A percentile compares a stretch with the other conserved stretches of the same genome.
Conservation (phyloP, 768 basidiomycete genomes). For the Boletus reticulatus region DNA sequence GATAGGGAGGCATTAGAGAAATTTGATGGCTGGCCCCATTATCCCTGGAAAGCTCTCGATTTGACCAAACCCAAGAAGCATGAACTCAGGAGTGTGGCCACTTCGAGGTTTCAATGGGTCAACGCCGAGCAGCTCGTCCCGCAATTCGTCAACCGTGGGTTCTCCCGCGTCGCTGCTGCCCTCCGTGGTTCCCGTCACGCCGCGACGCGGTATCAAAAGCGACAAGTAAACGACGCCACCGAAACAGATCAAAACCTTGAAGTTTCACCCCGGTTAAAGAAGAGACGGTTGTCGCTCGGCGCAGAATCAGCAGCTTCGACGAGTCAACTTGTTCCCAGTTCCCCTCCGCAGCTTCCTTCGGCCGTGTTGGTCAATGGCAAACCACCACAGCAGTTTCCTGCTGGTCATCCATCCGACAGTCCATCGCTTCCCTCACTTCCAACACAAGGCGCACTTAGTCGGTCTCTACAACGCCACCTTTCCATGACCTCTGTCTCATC, state of each 20-base stretch:
- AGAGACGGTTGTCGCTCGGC: constrained; percentile 19
- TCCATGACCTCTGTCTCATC: constrained; percentile 20
- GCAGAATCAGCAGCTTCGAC: constrained; percentile 1
- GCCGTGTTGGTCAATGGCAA: constrained; percentile 26
- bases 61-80: constrained; percentile 26
- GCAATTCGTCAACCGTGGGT: constrained; percentile 22
- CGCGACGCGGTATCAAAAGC: constrained; percentile 20
- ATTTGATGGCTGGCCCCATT: constrained; percentile 23
- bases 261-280: constrained; percentile 25
- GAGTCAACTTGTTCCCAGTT: constrained; percentile 1
- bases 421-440: neutral
- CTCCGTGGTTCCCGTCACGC: constrained; percentile 7
- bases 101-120: constrained; percentile 28
- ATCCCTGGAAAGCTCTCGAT: constrained; percentile 28
- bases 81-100: constrained; percentile 25
- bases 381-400: constrained; percentile 31
- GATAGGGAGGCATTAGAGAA: constrained; percentile 27
- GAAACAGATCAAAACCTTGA: constrained; percentile 6
- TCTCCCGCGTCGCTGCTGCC: constrained; percentile 16
- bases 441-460: constrained; percentile 13
- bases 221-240: constrained; percentile 11
- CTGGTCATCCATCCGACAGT: constrained; percentile 18
- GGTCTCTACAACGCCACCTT: constrained; percentile 27
- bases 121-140: constrained; percentile 31
- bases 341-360: constrained; percentile 9